A percentile compares a stretch with the other conserved stretches of the same genome.
Conservation (phyloP, 352 stramenopile genomes). For the Phytophthora palmivora region DNA sequence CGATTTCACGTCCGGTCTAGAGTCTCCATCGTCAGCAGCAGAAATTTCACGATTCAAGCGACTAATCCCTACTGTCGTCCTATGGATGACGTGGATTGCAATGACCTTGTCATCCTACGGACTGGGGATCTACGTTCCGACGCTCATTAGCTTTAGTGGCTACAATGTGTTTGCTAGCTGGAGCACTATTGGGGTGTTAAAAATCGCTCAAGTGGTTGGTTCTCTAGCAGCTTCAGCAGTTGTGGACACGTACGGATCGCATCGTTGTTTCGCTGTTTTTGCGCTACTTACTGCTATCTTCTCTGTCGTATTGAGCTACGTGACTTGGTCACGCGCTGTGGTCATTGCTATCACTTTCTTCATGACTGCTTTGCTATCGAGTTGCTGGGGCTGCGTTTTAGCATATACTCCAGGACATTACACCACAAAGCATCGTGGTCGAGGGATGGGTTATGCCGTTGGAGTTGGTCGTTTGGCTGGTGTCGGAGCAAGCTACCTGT, state of each 20-base stretch:
- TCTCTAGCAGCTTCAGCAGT: slow-evolving; percentile 22
- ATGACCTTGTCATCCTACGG: slow-evolving; percentile 30
- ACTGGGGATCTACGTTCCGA: slow-evolving; percentile 36
- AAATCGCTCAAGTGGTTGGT: too few relatives aligned
- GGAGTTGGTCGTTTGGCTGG: slow-evolving; percentile 29
- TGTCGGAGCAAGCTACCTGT: slow-evolving; percentile 33
- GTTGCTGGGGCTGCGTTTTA: slow-evolving; percentile 37
- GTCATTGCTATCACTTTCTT: slow-evolving; percentile 24
- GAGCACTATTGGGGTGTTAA: too few relatives aligned
- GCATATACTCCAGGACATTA: too few relatives aligned
- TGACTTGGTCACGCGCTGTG: slow-evolving; percentile 25
- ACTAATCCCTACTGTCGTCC: background rate
- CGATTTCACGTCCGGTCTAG: slow-evolving; percentile 6
- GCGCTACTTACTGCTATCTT: slow-evolving; percentile 9
- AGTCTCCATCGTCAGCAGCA: slow-evolving; percentile 5
- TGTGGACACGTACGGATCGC: slow-evolving; percentile 22
- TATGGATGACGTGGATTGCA: slow-evolving; percentile 31
- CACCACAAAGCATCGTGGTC: slow-evolving; percentile 22
- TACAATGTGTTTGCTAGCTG: too few relatives aligned
- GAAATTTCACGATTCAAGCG: slow-evolving; percentile 6
- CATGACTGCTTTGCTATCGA: slow-evolving; percentile 28
- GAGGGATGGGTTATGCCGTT: slow-evolving; percentile 39
- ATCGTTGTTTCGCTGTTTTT: slow-evolving; percentile 27
- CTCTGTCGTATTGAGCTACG: slow-evolving; percentile 30
- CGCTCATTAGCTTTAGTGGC: slow-evolving; percentile 42